Conservation (phyloP, 1,139 yeast genomes). For the Taphrina betulina region DNA sequence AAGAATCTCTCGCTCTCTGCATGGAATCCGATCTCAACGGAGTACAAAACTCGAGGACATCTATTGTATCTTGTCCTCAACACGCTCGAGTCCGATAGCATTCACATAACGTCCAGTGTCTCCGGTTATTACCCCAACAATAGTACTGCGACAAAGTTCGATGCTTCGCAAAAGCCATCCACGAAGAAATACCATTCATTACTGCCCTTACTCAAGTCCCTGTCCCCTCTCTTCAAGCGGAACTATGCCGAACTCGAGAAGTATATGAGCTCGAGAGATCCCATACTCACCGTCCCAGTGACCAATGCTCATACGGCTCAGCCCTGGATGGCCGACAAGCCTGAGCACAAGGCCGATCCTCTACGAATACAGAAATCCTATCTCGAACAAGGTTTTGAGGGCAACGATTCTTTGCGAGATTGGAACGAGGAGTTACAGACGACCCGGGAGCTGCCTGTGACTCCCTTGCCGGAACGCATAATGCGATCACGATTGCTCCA, state of each 20-base stretch:
- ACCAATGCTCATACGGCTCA: slow-evolving; percentile 59
- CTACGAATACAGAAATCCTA: slow-evolving; percentile 63
- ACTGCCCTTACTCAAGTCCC: slow-evolving; percentile 52
- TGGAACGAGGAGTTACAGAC: slow-evolving; percentile 92
- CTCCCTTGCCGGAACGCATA: slow-evolving; percentile 63
- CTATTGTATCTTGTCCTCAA: slow-evolving; percentile 69
- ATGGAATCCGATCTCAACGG: slow-evolving; percentile 84
- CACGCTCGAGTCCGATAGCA: slow-evolving; percentile 77
- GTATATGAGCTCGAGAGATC: slow-evolving; percentile 51
- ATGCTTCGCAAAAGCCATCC: slow-evolving; percentile 55
- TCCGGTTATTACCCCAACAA: slow-evolving; percentile 77
- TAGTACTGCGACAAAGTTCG: slow-evolving; percentile 66
- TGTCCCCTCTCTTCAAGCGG: slow-evolving; percentile 56
- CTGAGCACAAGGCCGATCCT: slow-evolving; percentile 53
- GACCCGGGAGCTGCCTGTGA: slow-evolving; percentile 65
- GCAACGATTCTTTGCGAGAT: slow-evolving; percentile 55
- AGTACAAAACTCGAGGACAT: slow-evolving; percentile 67
- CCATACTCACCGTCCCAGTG: slow-evolving; percentile 61
- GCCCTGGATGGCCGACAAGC: slow-evolving; percentile 67
- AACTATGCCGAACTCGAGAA: slow-evolving; percentile 50
- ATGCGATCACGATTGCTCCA: slow-evolving; percentile 72
- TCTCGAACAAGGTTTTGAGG: slow-evolving; percentile 58
- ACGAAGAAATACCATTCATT: slow-evolving; percentile 50
- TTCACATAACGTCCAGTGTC: slow-evolving; percentile 72
- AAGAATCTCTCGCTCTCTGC: slow-evolving; percentile 65